phyloP scores from a whole-genome alignment of 352 stramenopile species.

The Phytopythium vexans region DNA sequence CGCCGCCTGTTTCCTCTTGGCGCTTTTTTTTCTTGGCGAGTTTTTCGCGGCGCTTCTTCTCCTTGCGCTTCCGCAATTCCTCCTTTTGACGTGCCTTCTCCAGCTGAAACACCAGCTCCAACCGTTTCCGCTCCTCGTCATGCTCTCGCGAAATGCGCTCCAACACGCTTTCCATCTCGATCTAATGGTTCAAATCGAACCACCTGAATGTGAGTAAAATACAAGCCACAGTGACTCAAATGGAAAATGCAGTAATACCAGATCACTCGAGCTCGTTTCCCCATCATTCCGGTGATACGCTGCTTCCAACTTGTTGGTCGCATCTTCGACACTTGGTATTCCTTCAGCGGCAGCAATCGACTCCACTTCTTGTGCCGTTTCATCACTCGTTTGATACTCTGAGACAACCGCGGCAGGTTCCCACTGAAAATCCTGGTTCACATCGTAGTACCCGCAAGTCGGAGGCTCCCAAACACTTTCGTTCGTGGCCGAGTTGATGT shows the following conservation, averaged over 20 bases:
- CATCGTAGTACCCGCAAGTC: conserved; percentile 52
- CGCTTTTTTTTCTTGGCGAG: conserved; percentile 47
- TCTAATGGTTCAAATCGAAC: conserved; percentile 11
- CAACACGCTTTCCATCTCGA: conserved; percentile 57
- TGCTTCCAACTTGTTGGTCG: neutral
- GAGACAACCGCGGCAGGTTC: neutral
- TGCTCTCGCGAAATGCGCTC: conserved; percentile 66
- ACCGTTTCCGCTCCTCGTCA: conserved; percentile 50
- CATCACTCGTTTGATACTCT: neutral
- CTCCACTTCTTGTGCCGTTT: neutral
- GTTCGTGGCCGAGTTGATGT: conserved; percentile 48
- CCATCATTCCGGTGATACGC: neutral
- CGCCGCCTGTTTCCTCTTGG: conserved; percentile 8
- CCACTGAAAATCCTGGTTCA: conserved; percentile 53
- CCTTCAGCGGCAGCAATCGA: neutral
- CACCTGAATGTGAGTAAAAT: neutral
- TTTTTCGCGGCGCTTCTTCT: conserved; percentile 55
- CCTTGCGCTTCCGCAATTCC: conserved; percentile 59
- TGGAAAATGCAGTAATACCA: neutral
- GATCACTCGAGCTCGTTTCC: neutral
- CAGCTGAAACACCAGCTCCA: conserved; percentile 63
- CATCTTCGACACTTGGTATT: conserved; percentile 1
- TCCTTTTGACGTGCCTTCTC: conserved; percentile 71
- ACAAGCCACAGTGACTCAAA: neutral
- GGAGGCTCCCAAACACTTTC: conserved; percentile 68